Evolutionary conservation across 2,329 filamentous ascomycete species (phyloP).

Genomic region (Neofusicoccum kwambonambiense): DNA sequence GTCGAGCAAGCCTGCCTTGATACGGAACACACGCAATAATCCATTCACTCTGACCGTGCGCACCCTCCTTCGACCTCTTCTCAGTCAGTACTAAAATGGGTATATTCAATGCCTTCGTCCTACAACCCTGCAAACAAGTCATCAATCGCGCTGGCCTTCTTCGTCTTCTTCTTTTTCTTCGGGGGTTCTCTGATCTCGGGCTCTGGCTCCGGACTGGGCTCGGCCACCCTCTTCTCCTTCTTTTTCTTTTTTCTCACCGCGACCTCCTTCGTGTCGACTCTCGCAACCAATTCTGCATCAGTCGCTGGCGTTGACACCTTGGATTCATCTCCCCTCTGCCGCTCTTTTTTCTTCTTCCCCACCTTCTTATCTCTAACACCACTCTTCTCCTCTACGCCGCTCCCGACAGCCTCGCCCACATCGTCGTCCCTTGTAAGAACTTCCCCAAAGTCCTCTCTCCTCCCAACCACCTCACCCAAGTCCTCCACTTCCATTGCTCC

Average conservation of each 20-base stretch:
- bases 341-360: not conserved
- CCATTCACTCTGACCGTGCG: too few relatives aligned
- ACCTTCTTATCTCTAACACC: not conserved
- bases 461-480: not conserved
- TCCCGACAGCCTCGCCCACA: not conserved
- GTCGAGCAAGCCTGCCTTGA: too few relatives aligned
- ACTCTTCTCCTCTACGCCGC: not conserved
- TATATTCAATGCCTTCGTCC: too few relatives aligned
- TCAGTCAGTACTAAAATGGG: too few relatives aligned
- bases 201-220: not conserved
- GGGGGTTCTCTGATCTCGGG: not conserved
- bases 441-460: not conserved
- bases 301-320: not conserved
- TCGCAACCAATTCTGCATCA: not conserved
- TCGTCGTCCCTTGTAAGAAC: not conserved
- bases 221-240: not conserved
- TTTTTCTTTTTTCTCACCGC: not conserved
- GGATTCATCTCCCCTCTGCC: not conserved
- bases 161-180: conserved; percentile 17
- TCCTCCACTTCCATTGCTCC: not conserved
- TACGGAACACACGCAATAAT: too few relatives aligned
- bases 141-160: conserved; percentile 14
- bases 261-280: too few relatives aligned
- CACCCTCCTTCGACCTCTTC: too few relatives aligned
- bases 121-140: conserved; percentile 17